Conservation (phyloP, 2,329 filamentous ascomycete genomes). For the Aspergillaceae sp. region DNA sequence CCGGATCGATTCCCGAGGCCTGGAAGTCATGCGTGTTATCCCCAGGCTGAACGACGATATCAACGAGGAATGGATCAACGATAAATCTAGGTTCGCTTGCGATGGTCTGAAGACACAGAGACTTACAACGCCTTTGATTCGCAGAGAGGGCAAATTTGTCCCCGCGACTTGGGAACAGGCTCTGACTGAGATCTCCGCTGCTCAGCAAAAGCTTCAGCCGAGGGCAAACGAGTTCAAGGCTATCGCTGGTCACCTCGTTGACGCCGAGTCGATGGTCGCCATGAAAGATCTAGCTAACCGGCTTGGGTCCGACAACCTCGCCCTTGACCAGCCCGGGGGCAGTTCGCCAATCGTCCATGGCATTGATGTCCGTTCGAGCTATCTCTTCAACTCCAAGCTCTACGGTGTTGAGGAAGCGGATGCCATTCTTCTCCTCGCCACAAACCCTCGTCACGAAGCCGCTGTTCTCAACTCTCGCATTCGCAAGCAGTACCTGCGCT, state of each 20-base stretch:
- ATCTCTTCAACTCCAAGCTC: conserved; percentile 93
- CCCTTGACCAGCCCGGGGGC: conserved; percentile 80
- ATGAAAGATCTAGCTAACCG: conserved; percentile 97
- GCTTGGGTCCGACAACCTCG: conserved; percentile 91
- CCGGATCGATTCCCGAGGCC: conserved; percentile 80
- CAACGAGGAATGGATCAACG: conserved; percentile 99
- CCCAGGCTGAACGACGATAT: conserved; percentile 94
- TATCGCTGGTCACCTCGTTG: conserved; percentile 80
- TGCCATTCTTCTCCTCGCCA: conserved; percentile 82
- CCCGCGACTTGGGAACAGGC: conserved; percentile 95
- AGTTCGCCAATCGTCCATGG: conserved; percentile 81
- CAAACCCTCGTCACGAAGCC: conserved; percentile 91
- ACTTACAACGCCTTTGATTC: conserved; percentile 83
- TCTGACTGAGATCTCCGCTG: conserved; percentile 73
- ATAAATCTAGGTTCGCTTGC: conserved; percentile 93
- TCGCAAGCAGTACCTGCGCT: conserved; percentile 93
- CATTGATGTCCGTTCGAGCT: conserved; percentile 87
- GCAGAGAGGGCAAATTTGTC: conserved; percentile 81
- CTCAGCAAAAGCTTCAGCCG: conserved; percentile 68
- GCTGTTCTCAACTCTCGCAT: conserved; percentile 94
- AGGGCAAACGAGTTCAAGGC: conserved; percentile 94
- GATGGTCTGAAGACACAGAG: conserved; percentile 95
- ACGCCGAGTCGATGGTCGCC: conserved; percentile 87
- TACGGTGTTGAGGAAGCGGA: conserved; percentile 91
- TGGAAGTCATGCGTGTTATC: conserved; percentile 92